phyloP scores from a whole-genome alignment of 2,329 filamentous ascomycete genomes.

The Diaporthe vexans region DNA sequence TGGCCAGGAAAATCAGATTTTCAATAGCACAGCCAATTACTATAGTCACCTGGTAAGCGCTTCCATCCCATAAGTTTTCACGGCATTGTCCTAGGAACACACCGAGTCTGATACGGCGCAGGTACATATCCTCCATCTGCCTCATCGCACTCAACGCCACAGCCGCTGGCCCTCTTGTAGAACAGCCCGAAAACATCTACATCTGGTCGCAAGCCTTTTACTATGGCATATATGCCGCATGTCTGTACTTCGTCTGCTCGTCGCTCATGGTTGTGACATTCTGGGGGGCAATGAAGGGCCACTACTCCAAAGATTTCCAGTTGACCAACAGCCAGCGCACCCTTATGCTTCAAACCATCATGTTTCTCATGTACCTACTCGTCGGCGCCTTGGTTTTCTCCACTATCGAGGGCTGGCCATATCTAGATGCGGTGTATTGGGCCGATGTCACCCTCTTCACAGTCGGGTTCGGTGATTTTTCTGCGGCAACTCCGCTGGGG shows the following conservation, averaged over 20 bases:
- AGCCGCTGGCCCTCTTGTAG: conserved; percentile 69
- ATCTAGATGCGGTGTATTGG: conserved; percentile 84
- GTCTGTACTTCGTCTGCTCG: conserved; percentile 84
- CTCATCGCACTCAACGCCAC: conserved; percentile 77
- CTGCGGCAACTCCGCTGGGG: conserved; percentile 65
- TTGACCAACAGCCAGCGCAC: conserved; percentile 87
- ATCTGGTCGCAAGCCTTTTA: conserved; percentile 86
- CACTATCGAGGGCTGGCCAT: conserved; percentile 79
- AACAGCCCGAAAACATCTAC: conserved; percentile 62
- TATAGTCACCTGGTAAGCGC: conserved; percentile 82
- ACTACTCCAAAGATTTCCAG: conserved; percentile 84
- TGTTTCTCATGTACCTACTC: conserved; percentile 85
- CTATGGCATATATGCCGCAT: conserved; percentile 85
- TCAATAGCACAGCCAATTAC: conserved; percentile 86
- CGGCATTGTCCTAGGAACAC: too few species aligned
- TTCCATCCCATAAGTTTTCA: conserved; percentile 62
- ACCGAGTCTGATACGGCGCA: conserved; percentile 50
- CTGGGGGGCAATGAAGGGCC: conserved; percentile 76
- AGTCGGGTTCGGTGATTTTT: conserved; percentile 72
- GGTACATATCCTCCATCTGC: conserved; percentile 73
- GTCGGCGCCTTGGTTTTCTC: conserved; percentile 83
- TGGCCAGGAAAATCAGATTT: conserved; percentile 84
- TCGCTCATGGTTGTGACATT: conserved; percentile 85
- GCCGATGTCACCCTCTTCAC: conserved; percentile 80
- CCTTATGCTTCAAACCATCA: conserved; percentile 90